Evolutionary conservation across 192 early-diverging fungal species (phyloP).

Genomic region (Cladochytrium replicatum): DNA sequence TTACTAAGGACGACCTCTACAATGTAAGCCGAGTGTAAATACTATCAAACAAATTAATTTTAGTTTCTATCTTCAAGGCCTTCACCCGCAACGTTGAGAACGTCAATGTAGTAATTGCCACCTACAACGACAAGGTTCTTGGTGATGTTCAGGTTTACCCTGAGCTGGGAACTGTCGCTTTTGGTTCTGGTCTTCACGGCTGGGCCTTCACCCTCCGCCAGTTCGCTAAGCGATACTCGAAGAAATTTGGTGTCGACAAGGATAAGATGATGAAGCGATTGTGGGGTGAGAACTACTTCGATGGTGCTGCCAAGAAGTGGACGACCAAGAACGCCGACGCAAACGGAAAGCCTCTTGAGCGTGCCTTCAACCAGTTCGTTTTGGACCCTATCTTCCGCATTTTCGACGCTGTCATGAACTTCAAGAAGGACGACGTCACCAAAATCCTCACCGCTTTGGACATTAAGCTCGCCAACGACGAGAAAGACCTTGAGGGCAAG

Average conservation of each 20-base stretch:
- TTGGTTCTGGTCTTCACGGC: conserved; percentile 81
- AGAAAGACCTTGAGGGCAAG: conserved; percentile 73
- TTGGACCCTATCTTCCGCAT: conserved; percentile 82
- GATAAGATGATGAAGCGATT: conserved; percentile 74
- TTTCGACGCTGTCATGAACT: conserved; percentile 76
- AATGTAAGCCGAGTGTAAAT: too few species aligned
- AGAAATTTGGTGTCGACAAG: conserved; percentile 81
- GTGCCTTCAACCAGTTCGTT: conserved; percentile 79
- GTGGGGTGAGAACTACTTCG: conserved; percentile 89
- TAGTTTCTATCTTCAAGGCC: conserved; percentile 38
- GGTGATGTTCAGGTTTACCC: conserved; percentile 76
- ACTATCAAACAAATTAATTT: too few species aligned
- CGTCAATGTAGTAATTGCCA: conserved; percentile 82
- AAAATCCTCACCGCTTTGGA: conserved; percentile 63
- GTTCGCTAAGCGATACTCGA: conserved; percentile 72
- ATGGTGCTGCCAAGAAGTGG: conserved; percentile 83
- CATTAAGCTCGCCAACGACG: conserved; percentile 57
- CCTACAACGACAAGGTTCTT: conserved; percentile 61
- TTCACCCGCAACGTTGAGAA: conserved; percentile 77
- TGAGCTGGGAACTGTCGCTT: conserved; percentile 74
- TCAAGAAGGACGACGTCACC: conserved; percentile 64
- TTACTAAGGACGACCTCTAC: conserved; percentile 80
- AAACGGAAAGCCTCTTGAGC: conserved; percentile 60
- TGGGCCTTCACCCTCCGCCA: conserved; percentile 89
- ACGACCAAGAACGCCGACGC: conserved; percentile 52